Conservation (phyloP, 257 asterid genomes). For the Ophiorrhiza pumila region DNA sequence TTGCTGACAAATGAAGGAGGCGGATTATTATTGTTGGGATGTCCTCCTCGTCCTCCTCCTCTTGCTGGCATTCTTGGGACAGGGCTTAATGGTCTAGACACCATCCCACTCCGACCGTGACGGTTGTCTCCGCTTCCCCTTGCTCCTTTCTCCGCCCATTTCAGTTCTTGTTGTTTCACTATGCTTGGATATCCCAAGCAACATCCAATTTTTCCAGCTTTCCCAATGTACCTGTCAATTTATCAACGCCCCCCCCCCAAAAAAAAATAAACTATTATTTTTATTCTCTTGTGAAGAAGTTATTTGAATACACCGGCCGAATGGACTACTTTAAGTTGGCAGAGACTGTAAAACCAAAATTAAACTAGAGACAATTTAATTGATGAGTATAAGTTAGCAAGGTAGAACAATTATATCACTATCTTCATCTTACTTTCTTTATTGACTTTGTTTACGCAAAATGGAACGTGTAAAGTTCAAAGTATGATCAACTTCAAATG, state of each 20-base stretch:
- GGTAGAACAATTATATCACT: too few species aligned
- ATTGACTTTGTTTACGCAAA: too few species aligned
- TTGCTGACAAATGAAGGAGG: slow-evolving; percentile 6
- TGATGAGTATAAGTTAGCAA: not conserved
- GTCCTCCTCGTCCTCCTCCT: slow-evolving; percentile 8
- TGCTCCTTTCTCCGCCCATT: slow-evolving; percentile 83
- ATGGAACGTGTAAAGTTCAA: too few species aligned
- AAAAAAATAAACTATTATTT: not conserved
- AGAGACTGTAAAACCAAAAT: not conserved
- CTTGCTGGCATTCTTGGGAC: too few species aligned
- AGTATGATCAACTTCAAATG: too few species aligned
- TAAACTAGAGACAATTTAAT: not conserved
- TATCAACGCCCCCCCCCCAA: too few species aligned
- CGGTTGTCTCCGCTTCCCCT: slow-evolving; percentile 45
- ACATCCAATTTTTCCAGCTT: slow-evolving; percentile 62
- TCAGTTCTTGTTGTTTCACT: slow-evolving; percentile 70
- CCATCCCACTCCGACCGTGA: slow-evolving; percentile 37
- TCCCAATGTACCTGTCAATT: slow-evolving; percentile 53
- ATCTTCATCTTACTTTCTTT: too few species aligned
- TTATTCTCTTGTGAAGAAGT: not conserved
- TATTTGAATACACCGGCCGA: too few species aligned
- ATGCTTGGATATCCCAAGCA: slow-evolving; percentile 58
- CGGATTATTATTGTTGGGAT: not conserved
- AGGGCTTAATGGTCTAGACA: slow-evolving; percentile 46
- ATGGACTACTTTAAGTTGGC: not conserved